Percentiles rank a stretch among this genome's conserved stretches.
Evolutionary conservation across 352 stramenopile species (phyloP).

Genomic region (Phytophthora megakarya): DNA sequence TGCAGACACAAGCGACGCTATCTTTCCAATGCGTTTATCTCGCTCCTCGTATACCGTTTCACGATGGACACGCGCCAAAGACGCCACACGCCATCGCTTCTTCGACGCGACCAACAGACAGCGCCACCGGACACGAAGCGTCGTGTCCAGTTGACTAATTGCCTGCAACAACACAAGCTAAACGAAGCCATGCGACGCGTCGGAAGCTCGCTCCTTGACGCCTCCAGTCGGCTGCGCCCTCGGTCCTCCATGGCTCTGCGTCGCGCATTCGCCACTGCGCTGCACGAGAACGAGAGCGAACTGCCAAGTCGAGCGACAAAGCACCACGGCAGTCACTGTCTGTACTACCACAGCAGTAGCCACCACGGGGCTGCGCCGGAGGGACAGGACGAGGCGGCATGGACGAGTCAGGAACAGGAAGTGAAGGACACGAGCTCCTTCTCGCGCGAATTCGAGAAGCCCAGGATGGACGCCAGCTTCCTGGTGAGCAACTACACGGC

Average conservation of each 20-base stretch:
- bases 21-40: slow-evolving; percentile 10
- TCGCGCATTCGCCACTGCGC: slow-evolving; percentile 11
- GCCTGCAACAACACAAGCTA: slow-evolving; percentile 2
- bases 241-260: slow-evolving; percentile 3
- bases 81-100: slow-evolving; percentile 11
- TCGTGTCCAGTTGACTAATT: slow-evolving; percentile 23
- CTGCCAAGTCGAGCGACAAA: slow-evolving; percentile 6
- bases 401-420: slow-evolving; percentile 13
- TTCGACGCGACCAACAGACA: slow-evolving; percentile 14
- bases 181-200: slow-evolving; percentile 28
- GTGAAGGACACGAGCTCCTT: slow-evolving; percentile 42
- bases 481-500: slow-evolving; percentile 98
- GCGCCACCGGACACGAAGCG: slow-evolving; percentile 4
- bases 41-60: background rate
- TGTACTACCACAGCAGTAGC: slow-evolving; percentile 39
- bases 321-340: slow-evolving; percentile 14
- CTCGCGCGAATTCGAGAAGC: slow-evolving; percentile 74
- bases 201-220: slow-evolving; percentile 16
- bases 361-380: slow-evolving; percentile 14
- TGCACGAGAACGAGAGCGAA: slow-evolving; percentile 21
- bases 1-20: background rate
- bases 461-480: slow-evolving; percentile 72
- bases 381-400: background rate
- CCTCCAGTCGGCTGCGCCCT: slow-evolving; percentile 6
- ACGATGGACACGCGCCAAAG: slow-evolving; percentile 12